Percentiles rank a stretch among this genome's conserved stretches.
Conservation (phyloP, 768 basidiomycete species). For the Zangia roseola region DNA sequence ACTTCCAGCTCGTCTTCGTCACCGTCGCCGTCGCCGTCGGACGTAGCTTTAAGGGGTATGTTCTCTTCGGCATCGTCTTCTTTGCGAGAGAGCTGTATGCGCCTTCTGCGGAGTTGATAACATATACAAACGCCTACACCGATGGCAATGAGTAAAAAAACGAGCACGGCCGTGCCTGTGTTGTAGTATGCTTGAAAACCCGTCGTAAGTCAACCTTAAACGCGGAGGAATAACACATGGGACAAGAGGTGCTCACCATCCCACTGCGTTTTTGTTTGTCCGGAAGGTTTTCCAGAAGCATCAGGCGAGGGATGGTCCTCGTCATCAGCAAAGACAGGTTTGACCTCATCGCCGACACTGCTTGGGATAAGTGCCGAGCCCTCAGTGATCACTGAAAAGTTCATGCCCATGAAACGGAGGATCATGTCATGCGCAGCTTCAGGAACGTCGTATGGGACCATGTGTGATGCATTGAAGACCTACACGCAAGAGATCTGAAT, state of each 20-base stretch:
- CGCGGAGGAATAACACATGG: background rate
- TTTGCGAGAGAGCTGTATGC: conserved; percentile 24
- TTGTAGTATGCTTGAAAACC: conserved; percentile 83
- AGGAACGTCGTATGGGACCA: conserved; percentile 89
- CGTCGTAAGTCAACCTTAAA: background rate
- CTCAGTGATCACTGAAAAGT: conserved; percentile 78
- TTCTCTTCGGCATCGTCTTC: conserved; percentile 51
- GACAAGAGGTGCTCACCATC: conserved; percentile 54
- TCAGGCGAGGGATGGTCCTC: conserved; percentile 39
- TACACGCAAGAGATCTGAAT: conserved; percentile 26
- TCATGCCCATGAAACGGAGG: conserved; percentile 91
- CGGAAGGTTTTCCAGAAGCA: conserved; percentile 54
- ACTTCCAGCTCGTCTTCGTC: conserved; percentile 46
- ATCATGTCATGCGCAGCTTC: conserved; percentile 96
- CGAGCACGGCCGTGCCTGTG: conserved; percentile 83
- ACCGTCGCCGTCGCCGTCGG: conserved; percentile 27
- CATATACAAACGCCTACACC: conserved; percentile 76
- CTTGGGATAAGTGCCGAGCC: conserved; percentile 82
- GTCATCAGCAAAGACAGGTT: conserved; percentile 59
- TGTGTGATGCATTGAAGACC: conserved; percentile 94
- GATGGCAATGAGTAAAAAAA: conserved; percentile 69
- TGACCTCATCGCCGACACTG: conserved; percentile 68
- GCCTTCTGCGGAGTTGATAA: conserved; percentile 49
- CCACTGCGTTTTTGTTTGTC: conserved; percentile 87
- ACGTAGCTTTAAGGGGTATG: conserved; percentile 57